phyloP scores from a whole-genome alignment of 495 filamentous ascomycete genomes.

The Hypoxylon fragiforme region DNA sequence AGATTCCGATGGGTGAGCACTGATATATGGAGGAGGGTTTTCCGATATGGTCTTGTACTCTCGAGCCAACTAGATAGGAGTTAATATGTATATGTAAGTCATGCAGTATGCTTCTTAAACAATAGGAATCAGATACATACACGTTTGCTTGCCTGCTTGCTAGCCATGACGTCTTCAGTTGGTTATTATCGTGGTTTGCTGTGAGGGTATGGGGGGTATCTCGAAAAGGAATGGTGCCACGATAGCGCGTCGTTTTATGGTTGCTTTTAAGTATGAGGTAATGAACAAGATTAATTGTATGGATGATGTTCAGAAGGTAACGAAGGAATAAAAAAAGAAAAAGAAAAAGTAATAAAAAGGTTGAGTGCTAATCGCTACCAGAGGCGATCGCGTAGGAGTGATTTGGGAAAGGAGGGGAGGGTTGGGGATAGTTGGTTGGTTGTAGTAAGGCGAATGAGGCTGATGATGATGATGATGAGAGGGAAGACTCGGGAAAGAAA shows the following conservation, averaged over 20 bases:
- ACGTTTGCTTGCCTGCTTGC: conserved; percentile 79
- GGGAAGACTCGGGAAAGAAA: no score
- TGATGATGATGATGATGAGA: conserved; percentile 17
- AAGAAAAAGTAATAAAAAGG: conserved; percentile 1
- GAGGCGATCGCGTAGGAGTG: not conserved
- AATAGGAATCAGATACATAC: conserved; percentile 54
- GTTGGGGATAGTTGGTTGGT: conserved; percentile 2
- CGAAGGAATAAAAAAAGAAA: conserved; percentile 10
- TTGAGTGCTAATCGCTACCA: not conserved
- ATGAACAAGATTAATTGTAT: no score
- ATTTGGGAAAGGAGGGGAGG: not conserved
- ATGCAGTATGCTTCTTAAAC: no score
- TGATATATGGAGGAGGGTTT: conserved; percentile 91
- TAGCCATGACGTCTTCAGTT: conserved; percentile 78
- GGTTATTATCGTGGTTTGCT: conserved; percentile 40
- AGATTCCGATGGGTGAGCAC: conserved; percentile 87
- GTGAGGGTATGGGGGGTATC: conserved; percentile 44
- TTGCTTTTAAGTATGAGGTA: no score
- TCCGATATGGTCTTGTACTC: conserved; percentile 92
- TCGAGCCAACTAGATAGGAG: conserved; percentile 69
- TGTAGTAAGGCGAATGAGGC: conserved; percentile 14
- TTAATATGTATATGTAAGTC: no score
- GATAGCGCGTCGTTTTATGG: conserved; percentile 4
- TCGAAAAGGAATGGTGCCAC: conserved; percentile 63
- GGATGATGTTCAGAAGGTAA: no score